A percentile compares a stretch with the other conserved stretches of the same genome.
Conservation (phyloP, 345 rosid genomes). For the Toxicodendron radicans region DNA sequence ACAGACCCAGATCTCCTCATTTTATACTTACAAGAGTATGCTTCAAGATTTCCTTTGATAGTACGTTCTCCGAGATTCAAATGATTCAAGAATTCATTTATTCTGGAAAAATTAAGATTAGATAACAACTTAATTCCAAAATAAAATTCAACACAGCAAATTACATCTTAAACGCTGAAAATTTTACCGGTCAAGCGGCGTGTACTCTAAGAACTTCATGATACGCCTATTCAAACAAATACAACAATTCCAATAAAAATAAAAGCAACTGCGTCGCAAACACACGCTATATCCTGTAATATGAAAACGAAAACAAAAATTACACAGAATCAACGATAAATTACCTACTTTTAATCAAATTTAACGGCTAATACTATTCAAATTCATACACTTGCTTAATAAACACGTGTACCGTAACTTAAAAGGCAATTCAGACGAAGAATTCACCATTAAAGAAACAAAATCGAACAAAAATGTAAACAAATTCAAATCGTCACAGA, state of each 20-base stretch:
- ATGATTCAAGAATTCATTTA: constrained; percentile 65
- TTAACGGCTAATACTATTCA: neutral
- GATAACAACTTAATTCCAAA: neutral
- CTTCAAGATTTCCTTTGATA: constrained; percentile 79
- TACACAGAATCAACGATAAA: neutral
- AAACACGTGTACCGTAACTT: neutral
- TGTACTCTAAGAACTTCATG: constrained; percentile 92
- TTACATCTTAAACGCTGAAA: neutral
- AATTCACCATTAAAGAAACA: too few species aligned
- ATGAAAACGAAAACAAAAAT: neutral
- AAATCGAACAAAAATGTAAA: neutral
- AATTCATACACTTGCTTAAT: neutral
- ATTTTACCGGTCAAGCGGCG: constrained; percentile 62
- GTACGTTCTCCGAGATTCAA: constrained; percentile 79
- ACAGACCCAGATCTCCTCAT: neutral
- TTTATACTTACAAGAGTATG: constrained; percentile 71
- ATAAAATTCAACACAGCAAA: neutral
- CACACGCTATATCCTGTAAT: constrained; percentile 12
- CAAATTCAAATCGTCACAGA: neutral
- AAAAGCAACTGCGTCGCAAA: neutral
- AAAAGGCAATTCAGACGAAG: too few species aligned
- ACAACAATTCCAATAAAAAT: neutral
- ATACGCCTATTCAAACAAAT: neutral
- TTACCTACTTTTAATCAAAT: too few species aligned
- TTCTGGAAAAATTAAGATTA: constrained; percentile 35